Conservation (phyloP, 73 alveolate species). For the Loxodes magnus region DNA sequence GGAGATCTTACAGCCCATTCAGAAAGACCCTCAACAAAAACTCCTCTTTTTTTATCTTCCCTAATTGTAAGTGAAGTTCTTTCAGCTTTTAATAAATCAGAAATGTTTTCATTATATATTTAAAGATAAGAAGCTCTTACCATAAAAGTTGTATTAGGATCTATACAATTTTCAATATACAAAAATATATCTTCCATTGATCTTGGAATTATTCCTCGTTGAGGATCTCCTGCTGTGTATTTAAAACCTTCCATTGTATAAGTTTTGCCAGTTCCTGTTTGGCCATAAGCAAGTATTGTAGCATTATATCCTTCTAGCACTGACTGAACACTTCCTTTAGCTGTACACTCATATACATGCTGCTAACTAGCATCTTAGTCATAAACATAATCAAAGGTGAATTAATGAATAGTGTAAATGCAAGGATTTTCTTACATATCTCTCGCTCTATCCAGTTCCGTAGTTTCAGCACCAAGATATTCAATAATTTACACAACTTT, state of each 20-base stretch:
- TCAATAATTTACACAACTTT: constrained; percentile 48
- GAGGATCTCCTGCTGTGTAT: constrained; percentile 25
- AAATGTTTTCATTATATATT: constrained; percentile 93
- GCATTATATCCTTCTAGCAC: constrained; percentile 59
- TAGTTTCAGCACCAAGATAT: constrained; percentile 50
- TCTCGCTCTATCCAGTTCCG: constrained; percentile 44
- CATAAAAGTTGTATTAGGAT: constrained; percentile 47
- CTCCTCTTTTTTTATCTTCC: constrained; percentile 93
- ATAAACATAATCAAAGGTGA: constrained; percentile 66
- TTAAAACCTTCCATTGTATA: constrained; percentile 74
- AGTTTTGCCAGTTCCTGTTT: constrained; percentile 85
- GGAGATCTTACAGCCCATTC: constrained; percentile 98
- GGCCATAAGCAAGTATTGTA: constrained; percentile 66
- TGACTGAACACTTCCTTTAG: constrained; percentile 50
- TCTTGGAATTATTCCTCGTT: constrained; percentile 56
- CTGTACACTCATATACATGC: constrained; percentile 54
- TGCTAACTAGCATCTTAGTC: constrained; percentile 50
- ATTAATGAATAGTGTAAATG: constrained; percentile 40
- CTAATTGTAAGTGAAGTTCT: constrained; percentile 78
- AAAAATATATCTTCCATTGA: constrained; percentile 48
- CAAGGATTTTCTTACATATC: constrained; percentile 47
- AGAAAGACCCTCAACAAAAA: constrained; percentile 93
- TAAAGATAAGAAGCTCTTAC: constrained; percentile 75
- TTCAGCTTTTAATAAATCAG: constrained; percentile 93
- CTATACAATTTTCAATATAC: constrained; percentile 36